A percentile compares a stretch with the other conserved stretches of the same genome.
These are phyloP conservation scores for Amaranthus tricolor DNA, from an alignment of 179 eudicot species.

Conservation along the genomic window DNA sequence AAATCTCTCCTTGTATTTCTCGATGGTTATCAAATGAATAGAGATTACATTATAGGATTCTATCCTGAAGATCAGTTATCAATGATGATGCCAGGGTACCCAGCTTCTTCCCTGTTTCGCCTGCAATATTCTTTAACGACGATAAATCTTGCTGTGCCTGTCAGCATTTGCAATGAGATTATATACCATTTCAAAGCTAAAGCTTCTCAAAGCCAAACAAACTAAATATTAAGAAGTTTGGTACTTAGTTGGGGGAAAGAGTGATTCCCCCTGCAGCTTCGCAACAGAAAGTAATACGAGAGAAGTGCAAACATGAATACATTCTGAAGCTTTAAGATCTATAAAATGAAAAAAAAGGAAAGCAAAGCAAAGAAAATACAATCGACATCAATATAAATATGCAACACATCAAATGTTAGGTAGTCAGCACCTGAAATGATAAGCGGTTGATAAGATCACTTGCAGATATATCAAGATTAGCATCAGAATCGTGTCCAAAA, in stretches of 20 bases:
- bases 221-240: too few relatives aligned
- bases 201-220: too few relatives aligned
- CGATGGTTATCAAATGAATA: slow-evolving; percentile 18
- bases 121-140: slow-evolving; percentile 86
- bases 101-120: slow-evolving; percentile 92
- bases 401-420: background rate
- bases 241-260: too few relatives aligned
- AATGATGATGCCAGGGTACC: slow-evolving; percentile 71
- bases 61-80: slow-evolving; percentile 77
- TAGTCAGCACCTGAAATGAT: slow-evolving; percentile 77
- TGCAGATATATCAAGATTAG: slow-evolving; percentile 60
- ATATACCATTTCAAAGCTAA: too few relatives aligned
- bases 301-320: too few relatives aligned
- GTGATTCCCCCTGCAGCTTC: too few relatives aligned
- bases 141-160: slow-evolving; percentile 98
- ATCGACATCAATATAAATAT: background rate
- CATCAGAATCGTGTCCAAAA: slow-evolving; percentile 58
- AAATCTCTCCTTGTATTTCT: slow-evolving; percentile 18
- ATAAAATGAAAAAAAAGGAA: background rate
- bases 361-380: background rate
- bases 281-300: too few relatives aligned
- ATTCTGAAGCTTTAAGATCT: background rate
- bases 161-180: background rate
- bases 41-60: slow-evolving; percentile 52
- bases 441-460: slow-evolving; percentile 81